Base-by-base conservation (phyloP, 768 basidiomycete genomes). In the Phaeotremella skinneri region DNA sequence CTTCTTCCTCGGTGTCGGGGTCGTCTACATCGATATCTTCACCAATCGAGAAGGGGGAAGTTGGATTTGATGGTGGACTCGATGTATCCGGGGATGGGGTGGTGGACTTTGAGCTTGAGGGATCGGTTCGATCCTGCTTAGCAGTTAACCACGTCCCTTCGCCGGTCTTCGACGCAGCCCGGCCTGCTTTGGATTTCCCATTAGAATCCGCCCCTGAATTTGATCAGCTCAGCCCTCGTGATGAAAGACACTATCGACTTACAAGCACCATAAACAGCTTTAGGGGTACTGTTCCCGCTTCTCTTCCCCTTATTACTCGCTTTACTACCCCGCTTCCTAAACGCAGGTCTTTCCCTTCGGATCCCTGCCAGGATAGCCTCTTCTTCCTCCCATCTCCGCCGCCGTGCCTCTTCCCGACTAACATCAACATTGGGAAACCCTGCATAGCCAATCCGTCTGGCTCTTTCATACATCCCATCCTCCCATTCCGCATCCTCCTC, bases 341-440 rank as follows among this genome's bases (percentile, higher is more conserved):
- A 39, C 16, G 58, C 64, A 6, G 84, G 83, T 51, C 29, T 63
- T 7, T 84, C 83, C 69, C 70, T 62, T 59, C 88, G 82, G 76
- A 86, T 86, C 63, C 90, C 84, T 45, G 84, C 79, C 64, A 93
- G 72, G 32, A 92, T 86, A 39, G 88, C 82, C 72, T 93, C 89
- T 75, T 96, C 91, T 68, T 91, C 89, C 56, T 85, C 84, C 85
- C 89, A 88, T 75, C 89, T 86, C 47, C 79, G 74, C 30, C 78
- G 77, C 60, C 84, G 79, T 20, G 87, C 89, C 17, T 73, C 73
- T 60, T 92, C 89, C 25, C 86, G 84, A 78, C 88, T 91, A 49
- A 90, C 87, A 68, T 94, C 92, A 60, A 92, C 85, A 55, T 84
- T 85, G 0, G 91, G 92, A 72, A 93, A 94, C 69, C 89, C 84